Percentiles rank a stretch among this genome's conserved stretches.
Conservation (phyloP, 768 basidiomycete species). For the Hypsizygus marmoreus region DNA sequence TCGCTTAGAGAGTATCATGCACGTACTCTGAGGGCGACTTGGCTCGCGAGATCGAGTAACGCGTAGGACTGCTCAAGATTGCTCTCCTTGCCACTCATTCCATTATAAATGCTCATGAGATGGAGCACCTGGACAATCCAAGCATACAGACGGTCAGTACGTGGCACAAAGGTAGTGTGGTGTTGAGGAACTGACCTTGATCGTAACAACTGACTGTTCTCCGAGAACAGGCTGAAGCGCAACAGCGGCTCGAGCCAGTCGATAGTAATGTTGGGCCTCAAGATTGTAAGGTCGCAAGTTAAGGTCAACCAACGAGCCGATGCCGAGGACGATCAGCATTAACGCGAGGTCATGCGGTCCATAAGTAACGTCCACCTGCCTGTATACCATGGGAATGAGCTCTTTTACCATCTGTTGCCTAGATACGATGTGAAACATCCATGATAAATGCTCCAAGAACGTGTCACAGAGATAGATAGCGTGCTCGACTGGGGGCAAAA, state of each 20-base stretch:
- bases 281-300: slow-evolving; percentile 45
- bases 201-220: slow-evolving; percentile 46
- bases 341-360: slow-evolving; percentile 54
- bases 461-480: slow-evolving; percentile 46
- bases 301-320: slow-evolving; percentile 51
- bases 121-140: slow-evolving; percentile 37
- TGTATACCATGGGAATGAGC: slow-evolving; percentile 49
- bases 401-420: slow-evolving; percentile 45
- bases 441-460: slow-evolving; percentile 49
- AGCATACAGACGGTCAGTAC: no score
- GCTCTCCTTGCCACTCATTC: slow-evolving; percentile 52
- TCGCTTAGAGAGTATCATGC: background rate
- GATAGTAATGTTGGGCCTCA: slow-evolving; percentile 56
- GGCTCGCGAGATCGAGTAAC: slow-evolving; percentile 48
- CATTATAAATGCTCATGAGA: slow-evolving; percentile 56
- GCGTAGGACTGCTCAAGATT: slow-evolving; percentile 50
- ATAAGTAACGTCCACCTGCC: slow-evolving; percentile 34
- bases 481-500: slow-evolving; percentile 44
- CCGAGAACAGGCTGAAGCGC: slow-evolving; percentile 46
- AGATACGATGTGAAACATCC: slow-evolving; percentile 53
- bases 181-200: no score
- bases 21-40: slow-evolving; percentile 49
- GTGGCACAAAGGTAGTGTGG: no score
- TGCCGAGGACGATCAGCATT: slow-evolving; percentile 46
- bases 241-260: slow-evolving; percentile 46